A percentile compares a stretch with the other conserved stretches of the same genome.
phyloP scores from a whole-genome alignment of 768 basidiomycete genomes.

The Psilocybe cubensis region DNA sequence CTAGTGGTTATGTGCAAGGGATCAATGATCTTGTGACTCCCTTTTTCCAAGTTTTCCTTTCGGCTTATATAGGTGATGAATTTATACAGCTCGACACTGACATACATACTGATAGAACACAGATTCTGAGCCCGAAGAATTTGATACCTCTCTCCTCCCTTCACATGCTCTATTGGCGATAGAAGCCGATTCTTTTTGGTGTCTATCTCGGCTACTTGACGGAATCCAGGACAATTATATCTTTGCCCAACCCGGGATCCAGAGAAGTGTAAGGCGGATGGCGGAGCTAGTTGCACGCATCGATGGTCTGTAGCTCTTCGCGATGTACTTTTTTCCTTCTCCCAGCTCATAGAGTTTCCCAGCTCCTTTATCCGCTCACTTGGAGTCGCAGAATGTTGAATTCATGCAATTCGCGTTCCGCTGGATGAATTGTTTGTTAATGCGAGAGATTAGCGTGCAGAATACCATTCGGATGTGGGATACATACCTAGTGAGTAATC shows the following conservation, averaged over 20 bases:
- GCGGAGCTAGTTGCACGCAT: conserved; percentile 90
- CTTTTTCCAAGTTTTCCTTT: conserved; percentile 97
- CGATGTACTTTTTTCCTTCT: neutral
- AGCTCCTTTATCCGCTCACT: conserved; percentile 89
- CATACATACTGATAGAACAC: conserved; percentile 13
- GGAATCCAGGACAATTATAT: conserved; percentile 99
- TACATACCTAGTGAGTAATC: conserved; percentile 84
- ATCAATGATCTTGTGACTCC: conserved; percentile 99
- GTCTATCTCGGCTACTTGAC: conserved; percentile 90
- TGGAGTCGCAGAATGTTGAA: conserved; percentile 91
- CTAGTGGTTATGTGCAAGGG: conserved; percentile 98
- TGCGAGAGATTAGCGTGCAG: conserved; percentile 96
- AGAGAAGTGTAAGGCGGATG: conserved; percentile 92
- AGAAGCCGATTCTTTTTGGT: conserved; percentile 99
- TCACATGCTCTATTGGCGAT: conserved; percentile 75
- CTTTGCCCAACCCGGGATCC: conserved; percentile 94
- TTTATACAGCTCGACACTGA: neutral
- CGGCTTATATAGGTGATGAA: conserved; percentile 83
- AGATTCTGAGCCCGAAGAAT: conserved; percentile 92
- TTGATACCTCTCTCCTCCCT: conserved; percentile 81
- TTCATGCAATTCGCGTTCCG: conserved; percentile 99
- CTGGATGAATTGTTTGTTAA: conserved; percentile 99
- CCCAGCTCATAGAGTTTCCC: conserved; percentile 8
- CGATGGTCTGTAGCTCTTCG: conserved; percentile 57
- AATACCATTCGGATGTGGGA: conserved; percentile 99